A percentile compares a stretch with the other conserved stretches of the same genome.
Evolutionary conservation across 768 basidiomycete genomes (phyloP).

Genomic region (Lactarius sanguifluus): DNA sequence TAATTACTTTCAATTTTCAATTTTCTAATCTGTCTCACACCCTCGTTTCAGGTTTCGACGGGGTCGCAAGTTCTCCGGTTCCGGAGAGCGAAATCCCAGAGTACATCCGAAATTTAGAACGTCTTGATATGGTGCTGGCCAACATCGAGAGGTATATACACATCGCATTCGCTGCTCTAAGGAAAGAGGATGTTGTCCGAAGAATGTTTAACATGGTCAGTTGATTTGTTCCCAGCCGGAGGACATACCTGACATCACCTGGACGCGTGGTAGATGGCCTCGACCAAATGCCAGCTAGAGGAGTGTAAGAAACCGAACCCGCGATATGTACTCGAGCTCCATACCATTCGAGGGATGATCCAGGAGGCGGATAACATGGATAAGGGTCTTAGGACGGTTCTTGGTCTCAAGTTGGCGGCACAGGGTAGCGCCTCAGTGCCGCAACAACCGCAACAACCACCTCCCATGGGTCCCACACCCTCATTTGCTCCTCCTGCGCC

Average conservation of each 20-base stretch:
- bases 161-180: conserved; percentile 9
- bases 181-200: conserved; percentile 7
- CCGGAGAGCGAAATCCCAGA: conserved; percentile 18
- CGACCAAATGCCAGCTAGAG: conserved; percentile 21
- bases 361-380: conserved; percentile 28
- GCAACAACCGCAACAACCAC: conserved; percentile 19
- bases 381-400: conserved; percentile 15
- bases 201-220: conserved; percentile 23
- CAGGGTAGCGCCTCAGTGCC: conserved; percentile 2
- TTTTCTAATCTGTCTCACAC: not conserved
- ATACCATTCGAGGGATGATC: conserved; percentile 29
- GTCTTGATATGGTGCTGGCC: conserved; percentile 15
- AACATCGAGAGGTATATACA: conserved; percentile 21
- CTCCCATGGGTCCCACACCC: not conserved
- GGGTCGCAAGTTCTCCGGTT: conserved; percentile 1
- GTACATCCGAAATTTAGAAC: conserved; percentile 23
- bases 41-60: conserved; percentile 2
- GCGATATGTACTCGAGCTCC: conserved; percentile 27
- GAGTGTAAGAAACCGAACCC: conserved; percentile 21
- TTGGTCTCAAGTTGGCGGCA: not conserved
- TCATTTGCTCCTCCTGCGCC: not conserved
- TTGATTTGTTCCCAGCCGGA: not conserved
- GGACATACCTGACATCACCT: not conserved
- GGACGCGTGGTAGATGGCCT: conserved; percentile 14
- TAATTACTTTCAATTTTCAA: not conserved